phyloP scores from a whole-genome alignment of 768 basidiomycete genomes.

The Trichaptum fuscoviolaceum region DNA sequence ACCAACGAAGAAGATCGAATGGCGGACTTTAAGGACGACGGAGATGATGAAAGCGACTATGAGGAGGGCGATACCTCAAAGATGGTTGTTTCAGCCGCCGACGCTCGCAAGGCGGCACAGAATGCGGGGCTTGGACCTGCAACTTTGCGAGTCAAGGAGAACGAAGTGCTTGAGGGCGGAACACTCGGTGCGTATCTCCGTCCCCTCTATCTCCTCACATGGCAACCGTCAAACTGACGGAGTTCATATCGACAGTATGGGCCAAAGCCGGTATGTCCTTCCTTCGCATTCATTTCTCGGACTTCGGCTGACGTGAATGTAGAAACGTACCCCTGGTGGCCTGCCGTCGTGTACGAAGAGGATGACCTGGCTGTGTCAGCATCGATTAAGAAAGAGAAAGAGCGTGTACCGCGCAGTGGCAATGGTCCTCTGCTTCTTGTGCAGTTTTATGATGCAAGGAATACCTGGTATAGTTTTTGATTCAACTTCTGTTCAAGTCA shows the following conservation, averaged over 20 bases:
- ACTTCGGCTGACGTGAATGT: neutral
- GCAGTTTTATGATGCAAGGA: slow-evolving; percentile 70
- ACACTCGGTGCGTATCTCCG: slow-evolving; percentile 52
- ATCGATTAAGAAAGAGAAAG: slow-evolving; percentile 18
- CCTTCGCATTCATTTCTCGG: slow-evolving; percentile 7
- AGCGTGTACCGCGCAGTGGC: slow-evolving; percentile 25
- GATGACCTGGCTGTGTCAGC: slow-evolving; percentile 54
- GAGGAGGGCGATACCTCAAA: slow-evolving; percentile 12
- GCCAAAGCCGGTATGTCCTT: slow-evolving; percentile 60
- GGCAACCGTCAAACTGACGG: neutral
- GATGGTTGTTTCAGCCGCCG: slow-evolving; percentile 8
- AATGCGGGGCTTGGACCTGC: slow-evolving; percentile 4
- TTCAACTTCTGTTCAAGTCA: neutral
- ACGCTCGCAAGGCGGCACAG: slow-evolving; percentile 9
- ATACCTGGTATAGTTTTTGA: slow-evolving; percentile 48
- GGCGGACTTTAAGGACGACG: slow-evolving; percentile 23
- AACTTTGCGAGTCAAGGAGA: slow-evolving; percentile 4
- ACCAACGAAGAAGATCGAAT: slow-evolving; percentile 12
- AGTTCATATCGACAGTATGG: slow-evolving; percentile 54
- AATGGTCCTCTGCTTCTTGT: slow-evolving; percentile 51
- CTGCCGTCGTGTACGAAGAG: slow-evolving; percentile 68
- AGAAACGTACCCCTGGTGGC: slow-evolving; percentile 87
- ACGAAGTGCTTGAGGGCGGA: slow-evolving; percentile 29
- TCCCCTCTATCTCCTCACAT: neutral
- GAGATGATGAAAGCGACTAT: slow-evolving; percentile 16